Conservation (phyloP, 2,329 filamentous ascomycete genomes). For the Cercospora canescens region DNA sequence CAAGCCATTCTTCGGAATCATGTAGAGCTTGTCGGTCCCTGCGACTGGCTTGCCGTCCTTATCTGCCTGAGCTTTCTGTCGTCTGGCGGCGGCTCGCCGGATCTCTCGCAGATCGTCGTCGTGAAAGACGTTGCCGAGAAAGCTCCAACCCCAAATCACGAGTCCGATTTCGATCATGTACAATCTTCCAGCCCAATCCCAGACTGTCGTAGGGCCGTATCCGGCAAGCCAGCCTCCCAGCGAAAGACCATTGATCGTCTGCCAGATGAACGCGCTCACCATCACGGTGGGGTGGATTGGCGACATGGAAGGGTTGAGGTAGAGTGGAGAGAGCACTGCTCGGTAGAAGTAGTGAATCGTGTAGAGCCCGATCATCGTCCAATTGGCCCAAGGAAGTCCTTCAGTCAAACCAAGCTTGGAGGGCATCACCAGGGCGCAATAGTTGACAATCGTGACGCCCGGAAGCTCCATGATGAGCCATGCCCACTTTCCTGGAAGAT, state of each 20-base stretch:
- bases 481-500: constrained; percentile 82
- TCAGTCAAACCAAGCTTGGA: constrained; percentile 53
- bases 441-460: constrained; percentile 74
- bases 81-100: constrained; percentile 65
- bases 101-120: constrained; percentile 90
- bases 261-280: constrained; percentile 67
- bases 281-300: constrained; percentile 76
- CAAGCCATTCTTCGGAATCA: constrained; percentile 78
- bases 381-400: constrained; percentile 71
- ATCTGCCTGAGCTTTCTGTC: constrained; percentile 54
- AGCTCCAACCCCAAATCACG: constrained; percentile 72
- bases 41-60: constrained; percentile 48
- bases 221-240: constrained; percentile 80
- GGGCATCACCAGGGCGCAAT: constrained; percentile 73
- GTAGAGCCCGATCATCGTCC: constrained; percentile 70
- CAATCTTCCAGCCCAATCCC: constrained; percentile 50
- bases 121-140: constrained; percentile 81
- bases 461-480: constrained; percentile 89
- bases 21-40: constrained; percentile 77
- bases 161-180: constrained; percentile 62
- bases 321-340: constrained; percentile 75
- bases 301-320: constrained; percentile 86
- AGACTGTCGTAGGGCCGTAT: constrained; percentile 67
- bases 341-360: constrained; percentile 89
- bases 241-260: constrained; percentile 75